Base-by-base conservation (phyloP, 345 rosid species). In the Carallia pectinifolia region DNA sequence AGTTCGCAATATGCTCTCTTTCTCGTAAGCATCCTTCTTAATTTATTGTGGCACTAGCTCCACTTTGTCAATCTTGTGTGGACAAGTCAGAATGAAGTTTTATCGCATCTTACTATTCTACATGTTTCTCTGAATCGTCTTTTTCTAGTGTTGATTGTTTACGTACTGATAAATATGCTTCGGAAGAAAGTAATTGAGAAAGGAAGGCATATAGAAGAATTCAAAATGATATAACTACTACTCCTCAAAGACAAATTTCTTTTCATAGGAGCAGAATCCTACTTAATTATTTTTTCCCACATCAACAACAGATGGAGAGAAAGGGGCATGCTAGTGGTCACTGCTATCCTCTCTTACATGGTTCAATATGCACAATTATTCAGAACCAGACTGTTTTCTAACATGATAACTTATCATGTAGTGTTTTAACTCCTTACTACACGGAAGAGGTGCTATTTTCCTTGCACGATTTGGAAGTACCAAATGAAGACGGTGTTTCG, bases 1-100 rank as follows among this genome's bases (percentile, higher is more conserved):
- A 92, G 99, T 96, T 77, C 98, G 98, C 85, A 90, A 96, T 67
- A 92, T 96, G 99, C 93, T 96, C 81, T 88, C 98, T 50, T 96
- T 96, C 85, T 92, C 99, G 99, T 96, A 89, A 87, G 98, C 50
- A 71, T 79, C 73, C 53, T 72, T 78, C 71, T 67, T 78, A 10
- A 23, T 53, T 66, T 36, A 73, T 64, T 53, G 66, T 62, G 36
- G 33, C 9, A 1, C 6, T 50, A 6, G 13, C 30, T 69, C 23
- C 44, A 16, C 50, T 1, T 37, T 15, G 15, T 61, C 16, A 1
- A 13, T 39, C 18, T 27, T 56, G 34, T 56, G 31, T 8, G 27
- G 60, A 56, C 60, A 56, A 56, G 31, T 30, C 6, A 19, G 29
- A 8, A 56, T 9, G 34, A 19, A 12, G 60, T 10, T 44, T 2